Percentiles rank a stretch among this genome's conserved stretches.
Evolutionary conservation across 169 alveolate species (phyloP).

Genomic region (Neospora caninum): DNA sequence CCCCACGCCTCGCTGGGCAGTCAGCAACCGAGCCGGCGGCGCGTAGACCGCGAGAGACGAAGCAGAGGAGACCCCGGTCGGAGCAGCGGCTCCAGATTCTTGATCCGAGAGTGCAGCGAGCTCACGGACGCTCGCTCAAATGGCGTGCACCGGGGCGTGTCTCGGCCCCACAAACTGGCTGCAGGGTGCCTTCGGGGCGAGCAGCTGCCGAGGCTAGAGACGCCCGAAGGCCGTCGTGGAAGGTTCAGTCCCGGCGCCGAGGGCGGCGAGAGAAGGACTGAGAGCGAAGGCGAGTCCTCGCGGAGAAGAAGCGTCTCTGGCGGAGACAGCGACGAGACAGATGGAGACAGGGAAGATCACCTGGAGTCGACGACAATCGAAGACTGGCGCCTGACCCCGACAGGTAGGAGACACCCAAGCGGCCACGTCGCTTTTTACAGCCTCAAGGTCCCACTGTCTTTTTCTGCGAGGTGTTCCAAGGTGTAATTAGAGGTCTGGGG

Average conservation of each 20-base stretch:
- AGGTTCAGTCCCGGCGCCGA: not conserved
- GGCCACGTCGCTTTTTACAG: no score
- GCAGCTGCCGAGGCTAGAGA: not conserved
- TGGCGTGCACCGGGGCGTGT: not conserved
- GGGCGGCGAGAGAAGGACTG: not conserved
- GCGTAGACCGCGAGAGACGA: not conserved
- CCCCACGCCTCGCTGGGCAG: no score
- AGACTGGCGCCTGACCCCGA: conserved; percentile 8
- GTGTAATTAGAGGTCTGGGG: no score
- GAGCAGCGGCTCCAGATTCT: not conserved
- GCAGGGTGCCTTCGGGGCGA: no score
- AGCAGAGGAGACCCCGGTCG: not conserved
- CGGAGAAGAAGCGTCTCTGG: not conserved
- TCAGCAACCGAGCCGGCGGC: not conserved
- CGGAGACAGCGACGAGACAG: not conserved
- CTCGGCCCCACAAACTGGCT: no score
- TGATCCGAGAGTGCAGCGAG: not conserved
- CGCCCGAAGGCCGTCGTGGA: not conserved
- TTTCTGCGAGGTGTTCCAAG: no score
- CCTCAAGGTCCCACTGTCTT: no score
- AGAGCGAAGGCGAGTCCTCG: not conserved
- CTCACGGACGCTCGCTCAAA: not conserved
- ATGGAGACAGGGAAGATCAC: not conserved
- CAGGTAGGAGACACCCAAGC: not conserved
- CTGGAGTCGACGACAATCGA: not conserved